Evolutionary conservation across 2,329 filamentous ascomycete species (phyloP), one percentile per base, ranked within the genome.

Genomic region (Aschersonia sp.): DNA sequence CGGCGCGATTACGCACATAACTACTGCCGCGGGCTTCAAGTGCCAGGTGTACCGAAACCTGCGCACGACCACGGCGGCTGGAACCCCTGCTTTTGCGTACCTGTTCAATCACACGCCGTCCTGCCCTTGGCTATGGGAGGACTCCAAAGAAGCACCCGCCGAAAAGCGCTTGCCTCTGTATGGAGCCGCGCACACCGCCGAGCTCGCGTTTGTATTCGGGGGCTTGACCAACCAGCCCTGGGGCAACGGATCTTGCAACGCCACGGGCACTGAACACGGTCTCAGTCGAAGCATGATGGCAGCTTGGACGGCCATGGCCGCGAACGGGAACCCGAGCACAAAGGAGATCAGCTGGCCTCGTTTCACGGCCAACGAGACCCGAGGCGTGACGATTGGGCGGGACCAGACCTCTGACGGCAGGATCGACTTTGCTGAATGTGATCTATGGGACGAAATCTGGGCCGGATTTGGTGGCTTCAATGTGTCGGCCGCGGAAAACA

Each of bases 361-460:
- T 30, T 53, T 53, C 33, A 44, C 48, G 9, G 30, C 42, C 1
- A 47, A 43, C 22, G 5, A 41, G 1, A 29, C 11, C 7, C 22
- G 30, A 9, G 42, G 42, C 8, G 10, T 43, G 8, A 10, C 29
- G 10, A 9, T 43, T 11, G 40, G 40, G 10, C 9, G 40, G 10
- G 5, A 44, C 44, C 7, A 31, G 32, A 6, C 31, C 40, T 2
- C 14, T 31, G 4, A 30, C 33, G 10, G 30, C 12, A 33, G 6
- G 12, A n/a, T 53, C 1, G 52, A 52, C 33, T 54, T 50, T 46
- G 47, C 43, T 4, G 53, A 55, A 47, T 56, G 53, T 30, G 32
- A 51, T 37, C 51, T 56, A 31, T 56, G 52, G 54, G 54, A 55
- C 45, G 44, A 22, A 4, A 47, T 56, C 14, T 54, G 49, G 47